phyloP scores from a whole-genome alignment of 192 early-diverging fungal genomes.

The Podila clonocystis region DNA sequence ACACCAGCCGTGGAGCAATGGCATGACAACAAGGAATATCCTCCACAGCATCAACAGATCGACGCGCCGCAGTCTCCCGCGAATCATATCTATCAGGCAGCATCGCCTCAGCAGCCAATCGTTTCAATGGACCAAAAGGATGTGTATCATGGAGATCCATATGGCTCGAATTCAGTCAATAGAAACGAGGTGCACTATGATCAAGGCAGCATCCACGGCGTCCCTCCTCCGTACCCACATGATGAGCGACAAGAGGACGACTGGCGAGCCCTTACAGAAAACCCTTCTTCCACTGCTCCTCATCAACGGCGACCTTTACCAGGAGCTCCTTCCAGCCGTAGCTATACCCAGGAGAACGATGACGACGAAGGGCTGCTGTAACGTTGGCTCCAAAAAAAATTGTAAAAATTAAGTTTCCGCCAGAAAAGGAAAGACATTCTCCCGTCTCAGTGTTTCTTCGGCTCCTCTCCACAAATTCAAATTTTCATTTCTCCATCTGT shows the following conservation, averaged over 20 bases:
- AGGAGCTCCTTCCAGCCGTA: conserved; percentile 24
- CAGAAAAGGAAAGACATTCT: too few relatives aligned
- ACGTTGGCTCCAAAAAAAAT: not conserved
- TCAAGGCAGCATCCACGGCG: too few relatives aligned
- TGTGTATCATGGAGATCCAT: too few relatives aligned
- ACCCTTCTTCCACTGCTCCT: conserved; percentile 1
- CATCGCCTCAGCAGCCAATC: too few relatives aligned
- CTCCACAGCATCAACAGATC: not conserved
- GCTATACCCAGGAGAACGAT: conserved; percentile 23
- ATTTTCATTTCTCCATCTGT: too few relatives aligned
- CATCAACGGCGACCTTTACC: not conserved
- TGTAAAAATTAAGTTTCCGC: too few relatives aligned
- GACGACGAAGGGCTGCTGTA: conserved; percentile 33
- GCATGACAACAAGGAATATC: not conserved
- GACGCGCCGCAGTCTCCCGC: not conserved
- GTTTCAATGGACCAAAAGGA: too few relatives aligned
- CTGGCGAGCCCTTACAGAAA: conserved; percentile 39
- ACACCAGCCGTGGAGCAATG: not conserved
- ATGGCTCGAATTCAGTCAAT: too few relatives aligned
- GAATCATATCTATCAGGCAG: too few relatives aligned
- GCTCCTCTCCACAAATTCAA: too few relatives aligned
- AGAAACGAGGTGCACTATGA: too few relatives aligned
- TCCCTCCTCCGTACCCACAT: not conserved
- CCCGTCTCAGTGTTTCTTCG: too few relatives aligned
- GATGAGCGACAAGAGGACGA: conserved; percentile 37